Evolutionary conservation across 257 asterid species (phyloP).

Genomic region (Solanum piurae): DNA sequence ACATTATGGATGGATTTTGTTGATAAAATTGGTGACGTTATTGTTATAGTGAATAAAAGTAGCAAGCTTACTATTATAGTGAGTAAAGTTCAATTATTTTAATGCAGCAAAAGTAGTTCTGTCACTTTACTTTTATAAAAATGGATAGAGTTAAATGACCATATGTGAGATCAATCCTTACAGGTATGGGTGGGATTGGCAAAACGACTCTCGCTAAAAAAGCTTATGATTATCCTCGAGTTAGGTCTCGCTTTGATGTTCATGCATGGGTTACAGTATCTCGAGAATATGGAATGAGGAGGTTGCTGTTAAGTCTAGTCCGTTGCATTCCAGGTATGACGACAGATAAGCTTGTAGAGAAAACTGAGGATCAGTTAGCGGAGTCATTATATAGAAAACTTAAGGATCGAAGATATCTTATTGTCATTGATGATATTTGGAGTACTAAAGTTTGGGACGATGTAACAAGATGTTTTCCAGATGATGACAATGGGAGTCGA

Average conservation of each 20-base stretch:
- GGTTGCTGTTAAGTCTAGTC: conserved; percentile 11
- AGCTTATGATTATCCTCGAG: conserved; percentile 17
- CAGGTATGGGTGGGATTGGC: conserved; percentile 14
- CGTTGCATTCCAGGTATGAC: conserved; percentile 3
- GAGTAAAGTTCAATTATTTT: neutral
- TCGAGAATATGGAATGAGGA: conserved; percentile 9
- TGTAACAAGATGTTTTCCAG: conserved; percentile 22
- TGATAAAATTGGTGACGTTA: neutral
- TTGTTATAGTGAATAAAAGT: neutral
- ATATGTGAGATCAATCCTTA: neutral
- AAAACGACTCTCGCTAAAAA: conserved; percentile 14
- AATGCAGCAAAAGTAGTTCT: neutral
- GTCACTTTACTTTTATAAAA: neutral
- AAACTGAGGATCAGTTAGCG: conserved; percentile 13
- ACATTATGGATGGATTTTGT: neutral
- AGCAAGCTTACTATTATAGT: neutral
- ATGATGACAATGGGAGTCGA: conserved; percentile 24
- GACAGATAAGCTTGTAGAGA: neutral
- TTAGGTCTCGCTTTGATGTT: conserved; percentile 14
- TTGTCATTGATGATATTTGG: conserved; percentile 31
- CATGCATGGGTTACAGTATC: conserved; percentile 28
- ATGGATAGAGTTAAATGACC: too few species aligned
- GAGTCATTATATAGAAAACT: conserved; percentile 13
- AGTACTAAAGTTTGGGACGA: conserved; percentile 11
- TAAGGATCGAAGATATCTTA: conserved; percentile 21